These are phyloP conservation scores for Suillus weaverae DNA, from an alignment of 768 basidiomycete genomes.

Conservation along the genomic window DNA sequence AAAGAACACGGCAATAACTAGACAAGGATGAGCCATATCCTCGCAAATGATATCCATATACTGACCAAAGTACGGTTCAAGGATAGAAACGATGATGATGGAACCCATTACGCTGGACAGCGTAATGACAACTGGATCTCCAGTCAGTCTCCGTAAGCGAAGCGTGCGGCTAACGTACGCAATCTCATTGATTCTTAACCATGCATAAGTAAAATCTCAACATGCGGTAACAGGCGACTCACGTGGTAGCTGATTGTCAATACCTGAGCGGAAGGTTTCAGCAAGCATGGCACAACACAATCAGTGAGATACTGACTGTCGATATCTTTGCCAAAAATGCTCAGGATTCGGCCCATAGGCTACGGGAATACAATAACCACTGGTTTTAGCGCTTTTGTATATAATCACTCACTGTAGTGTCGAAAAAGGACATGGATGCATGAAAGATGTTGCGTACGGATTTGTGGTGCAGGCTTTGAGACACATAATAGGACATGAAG, in stretches of 20 bases:
- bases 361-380: constrained; percentile 16
- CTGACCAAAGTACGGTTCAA: constrained; percentile 65
- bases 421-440: constrained; percentile 79
- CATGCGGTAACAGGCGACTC: constrained; percentile 13
- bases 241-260: constrained; percentile 64
- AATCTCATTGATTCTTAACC: constrained; percentile 54
- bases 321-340: constrained; percentile 66
- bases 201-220: neutral
- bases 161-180: constrained; percentile 31
- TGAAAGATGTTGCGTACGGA: constrained; percentile 59
- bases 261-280: neutral
- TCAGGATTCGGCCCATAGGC: constrained; percentile 61
- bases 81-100: constrained; percentile 53
- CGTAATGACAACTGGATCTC: constrained; percentile 45
- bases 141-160: neutral
- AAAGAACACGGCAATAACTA: constrained; percentile 54
- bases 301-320: constrained; percentile 43
- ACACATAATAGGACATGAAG: constrained; percentile 57
- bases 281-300: neutral
- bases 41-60: constrained; percentile 1
- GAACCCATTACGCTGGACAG: constrained; percentile 52
- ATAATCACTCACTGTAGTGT: constrained; percentile 50
- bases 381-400: neutral
- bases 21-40: neutral
- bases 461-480: constrained; percentile 59